Evolutionary conservation across 768 basidiomycete species (phyloP).

Genomic region (Punctularia strigosozonata): DNA sequence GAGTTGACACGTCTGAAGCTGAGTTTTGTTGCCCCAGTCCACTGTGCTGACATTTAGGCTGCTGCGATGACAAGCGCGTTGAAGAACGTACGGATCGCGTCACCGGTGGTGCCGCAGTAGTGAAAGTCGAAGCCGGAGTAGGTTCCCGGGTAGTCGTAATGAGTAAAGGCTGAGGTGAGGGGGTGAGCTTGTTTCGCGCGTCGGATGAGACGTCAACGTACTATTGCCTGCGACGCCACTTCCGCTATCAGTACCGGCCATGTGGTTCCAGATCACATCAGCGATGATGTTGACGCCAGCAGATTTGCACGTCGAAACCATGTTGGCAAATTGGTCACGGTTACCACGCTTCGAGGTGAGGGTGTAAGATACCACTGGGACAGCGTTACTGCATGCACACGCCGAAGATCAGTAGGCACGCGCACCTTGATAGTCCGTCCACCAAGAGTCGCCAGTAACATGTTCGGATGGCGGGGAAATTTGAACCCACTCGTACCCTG

Average conservation of each 20-base stretch:
- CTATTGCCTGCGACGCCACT: too few relatives aligned
- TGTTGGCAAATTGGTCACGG: slow-evolving; percentile 6
- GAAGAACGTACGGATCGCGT: too few relatives aligned
- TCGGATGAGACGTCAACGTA: too few relatives aligned
- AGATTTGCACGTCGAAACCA: slow-evolving; percentile 39
- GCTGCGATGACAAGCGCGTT: slow-evolving; percentile 50
- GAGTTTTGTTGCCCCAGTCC: slow-evolving; percentile 14
- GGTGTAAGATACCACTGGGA: slow-evolving; percentile 16
- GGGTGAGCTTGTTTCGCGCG: too few relatives aligned
- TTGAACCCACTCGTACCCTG: too few relatives aligned
- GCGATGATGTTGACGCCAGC: slow-evolving; percentile 49
- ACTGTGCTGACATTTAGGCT: slow-evolving; percentile 38
- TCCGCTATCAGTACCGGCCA: slow-evolving; percentile 12
- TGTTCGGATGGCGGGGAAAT: too few relatives aligned
- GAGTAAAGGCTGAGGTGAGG: too few relatives aligned
- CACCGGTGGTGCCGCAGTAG: slow-evolving; percentile 49
- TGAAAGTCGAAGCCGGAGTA: slow-evolving; percentile 42
- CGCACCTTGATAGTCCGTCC: slow-evolving; percentile 20
- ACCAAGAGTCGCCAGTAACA: slow-evolving; percentile 16
- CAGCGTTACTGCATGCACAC: too few relatives aligned
- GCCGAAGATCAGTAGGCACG: too few relatives aligned
- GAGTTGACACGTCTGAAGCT: slow-evolving; percentile 28
- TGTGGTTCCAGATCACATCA: slow-evolving; percentile 21
- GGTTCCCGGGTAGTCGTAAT: slow-evolving; percentile 11
- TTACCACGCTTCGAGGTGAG: slow-evolving; percentile 14